Base-by-base conservation (phyloP, 31 red algal genomes). In the Endocladia muricata region DNA sequence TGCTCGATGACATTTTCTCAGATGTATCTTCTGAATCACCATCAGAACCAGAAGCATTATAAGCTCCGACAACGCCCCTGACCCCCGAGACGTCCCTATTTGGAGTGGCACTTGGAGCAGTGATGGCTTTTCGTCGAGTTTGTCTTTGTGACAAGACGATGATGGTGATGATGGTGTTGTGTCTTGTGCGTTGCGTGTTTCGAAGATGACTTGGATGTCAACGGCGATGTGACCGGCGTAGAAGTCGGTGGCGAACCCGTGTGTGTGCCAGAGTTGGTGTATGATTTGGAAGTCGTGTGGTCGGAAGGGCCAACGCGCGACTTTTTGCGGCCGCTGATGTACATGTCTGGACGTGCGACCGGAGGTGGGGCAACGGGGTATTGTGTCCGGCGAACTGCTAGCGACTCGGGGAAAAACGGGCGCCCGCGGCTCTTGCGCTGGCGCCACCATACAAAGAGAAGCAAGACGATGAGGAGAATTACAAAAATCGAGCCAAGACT, bases 391-490 rank as follows among this genome's bases (percentile, higher is more conserved):
- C 31, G 70, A 52, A 65, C 68, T 34, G 73, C 34, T 15, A 58
- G 29, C 4, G 37, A 57, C 49, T 67, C 59, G 31, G 82, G 82
- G 55, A 73, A 76, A 26, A 85, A 85, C 2, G 82, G 82, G 17
- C 57, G 54, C 25, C 82, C 82, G 15, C 51, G 55, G 6, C 36
- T 64, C 41, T 66, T 75, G 1, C 82, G 70, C 52, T 54, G 59
- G 25, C 82, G 70, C 82, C 82, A 85, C 44, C 71, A 79, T 17
- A 68, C 13, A 9, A 89, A 37, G 1, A 81, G 1, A 37, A 75
- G 75, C 32, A 81, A 25, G 62, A 48, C 51, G 36, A 75, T 74
- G 76, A 81, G 29, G 39, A 89, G 36, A 61, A 75, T 40, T n/a
- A 89, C 28, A 52, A 68, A 35, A 13, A 76, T 37, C 26, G 59